Evolutionary conservation across 192 early-diverging fungal species (phyloP).

Genomic region (Coemansia sp.): DNA sequence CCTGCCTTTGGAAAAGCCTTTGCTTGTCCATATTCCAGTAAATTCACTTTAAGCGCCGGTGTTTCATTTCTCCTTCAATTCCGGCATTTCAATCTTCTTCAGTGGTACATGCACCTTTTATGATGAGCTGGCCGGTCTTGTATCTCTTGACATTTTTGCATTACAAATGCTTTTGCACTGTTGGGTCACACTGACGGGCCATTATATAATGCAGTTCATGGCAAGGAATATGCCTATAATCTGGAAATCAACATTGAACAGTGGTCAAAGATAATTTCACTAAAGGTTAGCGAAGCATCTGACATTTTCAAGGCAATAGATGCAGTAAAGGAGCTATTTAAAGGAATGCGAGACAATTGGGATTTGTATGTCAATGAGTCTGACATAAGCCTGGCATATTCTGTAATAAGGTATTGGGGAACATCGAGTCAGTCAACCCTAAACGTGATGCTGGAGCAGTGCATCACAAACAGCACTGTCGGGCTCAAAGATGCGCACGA

Average conservation of each 20-base stretch:
- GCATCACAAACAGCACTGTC: conserved; percentile 13
- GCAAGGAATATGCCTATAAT: conserved; percentile 75
- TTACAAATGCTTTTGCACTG: conserved; percentile 65
- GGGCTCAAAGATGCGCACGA: conserved; percentile 26
- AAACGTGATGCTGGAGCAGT: conserved; percentile 13
- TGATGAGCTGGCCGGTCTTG: conserved; percentile 41
- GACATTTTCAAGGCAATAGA: conserved; percentile 35
- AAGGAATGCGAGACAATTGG: conserved; percentile 24
- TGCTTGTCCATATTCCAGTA: conserved; percentile 51
- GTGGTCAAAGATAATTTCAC: conserved; percentile 61
- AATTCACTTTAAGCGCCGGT: conserved; percentile 54
- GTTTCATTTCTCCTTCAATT: conserved; percentile 42
- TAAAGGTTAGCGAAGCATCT: conserved; percentile 25
- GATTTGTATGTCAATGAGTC: conserved; percentile 36
- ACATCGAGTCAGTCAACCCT: conserved; percentile 21
- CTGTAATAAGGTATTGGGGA: conserved; percentile 19
- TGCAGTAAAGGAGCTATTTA: conserved; percentile 24
- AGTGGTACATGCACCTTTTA: conserved; percentile 20
- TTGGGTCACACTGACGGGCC: conserved; percentile 75
- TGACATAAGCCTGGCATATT: conserved; percentile 45
- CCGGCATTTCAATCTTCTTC: conserved; percentile 30
- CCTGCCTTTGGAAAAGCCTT: conserved; percentile 40
- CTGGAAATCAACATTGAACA: conserved; percentile 57
- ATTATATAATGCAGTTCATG: conserved; percentile 74
- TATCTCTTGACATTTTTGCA: conserved; percentile 55